A percentile compares a stretch with the other conserved stretches of the same genome.
phyloP scores from a whole-genome alignment of 1,139 yeast species.

The Lodderomyces theae region DNA sequence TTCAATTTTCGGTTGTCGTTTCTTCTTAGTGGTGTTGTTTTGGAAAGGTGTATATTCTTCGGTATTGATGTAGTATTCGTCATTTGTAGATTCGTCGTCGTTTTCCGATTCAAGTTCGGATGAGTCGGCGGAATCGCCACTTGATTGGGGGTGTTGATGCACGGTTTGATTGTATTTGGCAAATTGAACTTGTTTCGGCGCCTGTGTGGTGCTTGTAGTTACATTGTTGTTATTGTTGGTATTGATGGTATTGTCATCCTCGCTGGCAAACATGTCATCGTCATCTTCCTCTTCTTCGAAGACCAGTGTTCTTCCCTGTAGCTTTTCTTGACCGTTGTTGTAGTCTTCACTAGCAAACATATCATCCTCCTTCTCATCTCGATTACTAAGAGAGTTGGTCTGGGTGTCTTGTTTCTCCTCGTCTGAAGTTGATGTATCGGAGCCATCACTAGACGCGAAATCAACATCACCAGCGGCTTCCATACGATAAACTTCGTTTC shows the following conservation, averaged over 20 bases:
- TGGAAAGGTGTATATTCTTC: constrained; percentile 15
- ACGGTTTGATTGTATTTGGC: not conserved
- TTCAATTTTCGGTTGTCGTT: constrained; percentile 41
- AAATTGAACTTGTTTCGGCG: constrained; percentile 1
- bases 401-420: constrained; percentile 10
- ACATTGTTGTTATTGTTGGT: too few species aligned
- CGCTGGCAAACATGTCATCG: constrained; percentile 43
- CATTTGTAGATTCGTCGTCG: constrained; percentile 9
- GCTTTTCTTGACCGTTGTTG: too few species aligned
- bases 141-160: not conserved
- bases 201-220: not conserved
- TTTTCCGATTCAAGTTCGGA: not conserved
- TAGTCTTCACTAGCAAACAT: constrained; percentile 37
- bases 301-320: not conserved
- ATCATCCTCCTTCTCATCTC: constrained; percentile 27
- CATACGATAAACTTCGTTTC: not conserved
- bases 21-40: constrained; percentile 5
- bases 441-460: not conserved
- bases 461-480: not conserved
- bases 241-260: constrained; percentile 14
- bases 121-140: constrained; percentile 1
- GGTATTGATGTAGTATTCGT: constrained; percentile 17
- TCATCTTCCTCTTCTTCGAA: constrained; percentile 16
- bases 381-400: constrained; percentile 11
- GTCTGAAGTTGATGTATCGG: constrained; percentile 2